A percentile compares a stretch with the other conserved stretches of the same genome.
Evolutionary conservation across 2,329 filamentous ascomycete genomes (phyloP).

Genomic region (Plectosphaerella plurivora): DNA sequence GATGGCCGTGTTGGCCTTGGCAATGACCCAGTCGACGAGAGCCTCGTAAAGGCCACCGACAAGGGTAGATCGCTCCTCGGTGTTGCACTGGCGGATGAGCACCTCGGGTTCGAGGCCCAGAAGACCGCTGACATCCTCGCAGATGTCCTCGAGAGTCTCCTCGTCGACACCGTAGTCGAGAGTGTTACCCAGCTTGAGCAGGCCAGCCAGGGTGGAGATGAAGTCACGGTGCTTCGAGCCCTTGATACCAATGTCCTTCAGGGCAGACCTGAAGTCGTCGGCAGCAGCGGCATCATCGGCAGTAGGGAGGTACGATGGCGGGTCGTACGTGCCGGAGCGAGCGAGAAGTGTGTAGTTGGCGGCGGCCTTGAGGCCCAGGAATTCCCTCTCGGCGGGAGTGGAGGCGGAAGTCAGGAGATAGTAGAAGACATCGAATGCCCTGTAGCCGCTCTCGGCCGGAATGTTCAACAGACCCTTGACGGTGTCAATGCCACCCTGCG

Average conservation of each 20-base stretch:
- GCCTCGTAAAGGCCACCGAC: conserved; percentile 89
- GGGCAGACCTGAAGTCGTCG: conserved; percentile 82
- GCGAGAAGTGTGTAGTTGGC: conserved; percentile 75
- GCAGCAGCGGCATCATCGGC: conserved; percentile 89
- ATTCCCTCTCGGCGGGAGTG: conserved; percentile 83
- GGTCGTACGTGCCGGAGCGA: conserved; percentile 78
- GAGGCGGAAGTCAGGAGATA: conserved; percentile 92
- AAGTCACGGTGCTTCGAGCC: conserved; percentile 77
- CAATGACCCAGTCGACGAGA: conserved; percentile 89
- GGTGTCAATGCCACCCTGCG: conserved; percentile 85
- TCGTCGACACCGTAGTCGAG: conserved; percentile 80
- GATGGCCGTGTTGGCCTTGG: conserved; percentile 84
- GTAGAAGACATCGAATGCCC: conserved; percentile 97
- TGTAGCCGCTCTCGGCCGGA: conserved; percentile 72
- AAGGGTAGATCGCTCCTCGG: conserved; percentile 76
- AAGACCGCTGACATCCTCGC: conserved; percentile 83
- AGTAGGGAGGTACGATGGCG: conserved; percentile 84
- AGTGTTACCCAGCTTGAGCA: conserved; percentile 89
- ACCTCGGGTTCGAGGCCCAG: conserved; percentile 84
- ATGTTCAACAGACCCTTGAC: conserved; percentile 74
- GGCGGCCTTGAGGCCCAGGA: conserved; percentile 72
- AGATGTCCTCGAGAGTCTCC: conserved; percentile 78
- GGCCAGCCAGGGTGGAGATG: conserved; percentile 77
- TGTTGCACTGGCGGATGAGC: conserved; percentile 72
- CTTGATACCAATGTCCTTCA: conserved; percentile 93